phyloP scores from a whole-genome alignment of 495 filamentous ascomycete genomes.

The Neurospora tetrasperma region DNA sequence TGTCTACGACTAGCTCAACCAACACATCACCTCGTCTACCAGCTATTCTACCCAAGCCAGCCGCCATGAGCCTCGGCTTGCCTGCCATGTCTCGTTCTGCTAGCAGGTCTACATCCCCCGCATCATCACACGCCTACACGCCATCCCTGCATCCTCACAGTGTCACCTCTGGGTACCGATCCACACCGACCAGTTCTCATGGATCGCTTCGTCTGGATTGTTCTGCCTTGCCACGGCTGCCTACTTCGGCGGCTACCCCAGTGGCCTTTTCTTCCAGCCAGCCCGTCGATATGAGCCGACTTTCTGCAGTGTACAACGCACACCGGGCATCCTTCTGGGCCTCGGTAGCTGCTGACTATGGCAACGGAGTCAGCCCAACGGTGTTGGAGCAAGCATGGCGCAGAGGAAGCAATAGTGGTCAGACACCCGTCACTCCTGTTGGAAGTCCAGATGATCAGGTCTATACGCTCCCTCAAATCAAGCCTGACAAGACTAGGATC shows the following conservation, averaged over 20 bases:
- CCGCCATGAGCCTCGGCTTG: constrained; percentile 35
- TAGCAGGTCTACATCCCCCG: constrained; percentile 21
- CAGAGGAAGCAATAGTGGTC: constrained; percentile 22
- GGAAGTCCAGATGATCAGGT: constrained; percentile 34
- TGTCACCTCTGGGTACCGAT: constrained; percentile 20
- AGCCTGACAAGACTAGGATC: constrained; percentile 41
- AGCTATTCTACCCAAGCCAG: constrained; percentile 52
- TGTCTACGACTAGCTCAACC: constrained; percentile 18
- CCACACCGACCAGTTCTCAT: constrained; percentile 17
- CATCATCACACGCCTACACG: constrained; percentile 25
- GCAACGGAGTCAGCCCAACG: constrained; percentile 48
- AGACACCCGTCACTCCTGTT: constrained; percentile 37
- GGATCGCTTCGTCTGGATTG: constrained; percentile 42
- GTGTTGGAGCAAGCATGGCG: constrained; percentile 63
- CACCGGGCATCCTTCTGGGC: constrained; percentile 65
- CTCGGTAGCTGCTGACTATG: constrained; percentile 60
- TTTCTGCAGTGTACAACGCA: constrained; percentile 56
- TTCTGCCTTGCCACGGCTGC: constrained; percentile 29
- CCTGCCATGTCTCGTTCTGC: constrained; percentile 10
- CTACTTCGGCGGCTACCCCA: constrained; percentile 18
- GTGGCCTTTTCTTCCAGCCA: constrained; percentile 16
- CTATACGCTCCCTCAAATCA: constrained; percentile 17
- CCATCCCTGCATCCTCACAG: constrained; percentile 23
- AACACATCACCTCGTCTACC: constrained; percentile 37
- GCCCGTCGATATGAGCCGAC: constrained; percentile 54